Conservation (phyloP, 1,284 basidiomycete genomes). For the Apiotrichum veenhuisii region DNA sequence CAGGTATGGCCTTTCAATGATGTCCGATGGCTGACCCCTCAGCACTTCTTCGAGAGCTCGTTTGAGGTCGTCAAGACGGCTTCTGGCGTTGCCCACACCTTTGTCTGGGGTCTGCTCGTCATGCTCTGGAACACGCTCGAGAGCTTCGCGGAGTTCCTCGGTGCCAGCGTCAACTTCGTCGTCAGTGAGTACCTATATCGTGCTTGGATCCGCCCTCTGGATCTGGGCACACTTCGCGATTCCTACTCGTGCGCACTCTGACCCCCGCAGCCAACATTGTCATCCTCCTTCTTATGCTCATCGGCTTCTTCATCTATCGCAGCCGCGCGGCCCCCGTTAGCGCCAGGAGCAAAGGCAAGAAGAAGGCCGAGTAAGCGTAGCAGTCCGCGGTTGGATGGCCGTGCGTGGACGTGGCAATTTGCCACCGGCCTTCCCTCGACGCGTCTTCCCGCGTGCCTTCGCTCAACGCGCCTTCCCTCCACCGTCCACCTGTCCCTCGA, state of each 20-base stretch:
- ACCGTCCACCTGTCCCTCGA: too few species aligned
- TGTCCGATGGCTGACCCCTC: background rate
- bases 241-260: background rate
- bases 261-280: constrained; percentile 35
- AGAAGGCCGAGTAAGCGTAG: constrained; percentile 8
- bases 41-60: constrained; percentile 33
- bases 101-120: constrained; percentile 28
- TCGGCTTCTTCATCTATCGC: constrained; percentile 30
- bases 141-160: constrained; percentile 32
- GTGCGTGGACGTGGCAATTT: too few species aligned
- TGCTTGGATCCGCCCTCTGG: too few species aligned
- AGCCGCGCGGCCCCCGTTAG: constrained; percentile 15
- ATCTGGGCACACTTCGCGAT: background rate
- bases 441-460: too few species aligned
- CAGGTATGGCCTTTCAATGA: constrained; percentile 21
- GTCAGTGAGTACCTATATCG: constrained; percentile 35
- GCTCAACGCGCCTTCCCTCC: too few species aligned
- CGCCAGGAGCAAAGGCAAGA: constrained; percentile 1
- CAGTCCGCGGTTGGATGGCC: too few species aligned
- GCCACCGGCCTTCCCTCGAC: too few species aligned
- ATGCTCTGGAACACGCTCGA: constrained; percentile 31
- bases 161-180: constrained; percentile 36
- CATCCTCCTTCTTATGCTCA: constrained; percentile 27
- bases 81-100: constrained; percentile 29
- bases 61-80: constrained; percentile 26